Evolutionary conservation across 2,329 filamentous ascomycete genomes (phyloP).

Genomic region (Golovinomyces cichoracearum): DNA sequence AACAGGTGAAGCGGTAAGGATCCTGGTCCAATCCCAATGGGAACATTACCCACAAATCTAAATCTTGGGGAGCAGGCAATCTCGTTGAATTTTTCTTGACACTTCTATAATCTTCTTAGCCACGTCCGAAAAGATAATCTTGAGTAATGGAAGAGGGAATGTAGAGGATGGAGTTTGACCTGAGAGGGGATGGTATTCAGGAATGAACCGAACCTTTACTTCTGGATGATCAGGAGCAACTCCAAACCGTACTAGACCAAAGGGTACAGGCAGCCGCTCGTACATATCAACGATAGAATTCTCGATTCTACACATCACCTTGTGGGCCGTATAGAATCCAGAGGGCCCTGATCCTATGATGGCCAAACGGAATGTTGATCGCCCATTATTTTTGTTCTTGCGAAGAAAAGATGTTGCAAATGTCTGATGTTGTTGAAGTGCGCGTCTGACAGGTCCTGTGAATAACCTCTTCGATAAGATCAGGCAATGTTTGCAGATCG

Average conservation of each 20-base stretch:
- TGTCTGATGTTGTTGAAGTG: too few species aligned
- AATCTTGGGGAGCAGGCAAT: conserved; percentile 63
- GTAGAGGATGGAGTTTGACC: background rate
- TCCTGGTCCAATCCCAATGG: conserved; percentile 33
- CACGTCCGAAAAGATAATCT: too few species aligned
- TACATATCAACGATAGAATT: conserved; percentile 77
- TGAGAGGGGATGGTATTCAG: too few species aligned
- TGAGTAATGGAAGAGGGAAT: too few species aligned
- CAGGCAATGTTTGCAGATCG: too few species aligned
- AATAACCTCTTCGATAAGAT: too few species aligned
- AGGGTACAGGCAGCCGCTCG: conserved; percentile 75
- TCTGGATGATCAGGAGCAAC: conserved; percentile 97
- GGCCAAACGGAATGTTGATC: conserved; percentile 58
- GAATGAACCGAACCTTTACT: conserved; percentile 43
- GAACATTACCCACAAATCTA: conserved; percentile 73
- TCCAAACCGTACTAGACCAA: conserved; percentile 73
- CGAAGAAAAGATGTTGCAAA: too few species aligned
- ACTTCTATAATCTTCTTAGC: conserved; percentile 36
- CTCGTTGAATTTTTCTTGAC: conserved; percentile 76
- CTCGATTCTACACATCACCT: conserved; percentile 50
- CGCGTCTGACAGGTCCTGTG: too few species aligned
- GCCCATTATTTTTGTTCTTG: too few species aligned
- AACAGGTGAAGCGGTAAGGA: conserved; percentile 41
- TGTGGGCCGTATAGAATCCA: conserved; percentile 81
- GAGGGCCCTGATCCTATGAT: conserved; percentile 84